Base-by-base conservation (phyloP, 805 yeast species). In the Ogataea methanolica region DNA sequence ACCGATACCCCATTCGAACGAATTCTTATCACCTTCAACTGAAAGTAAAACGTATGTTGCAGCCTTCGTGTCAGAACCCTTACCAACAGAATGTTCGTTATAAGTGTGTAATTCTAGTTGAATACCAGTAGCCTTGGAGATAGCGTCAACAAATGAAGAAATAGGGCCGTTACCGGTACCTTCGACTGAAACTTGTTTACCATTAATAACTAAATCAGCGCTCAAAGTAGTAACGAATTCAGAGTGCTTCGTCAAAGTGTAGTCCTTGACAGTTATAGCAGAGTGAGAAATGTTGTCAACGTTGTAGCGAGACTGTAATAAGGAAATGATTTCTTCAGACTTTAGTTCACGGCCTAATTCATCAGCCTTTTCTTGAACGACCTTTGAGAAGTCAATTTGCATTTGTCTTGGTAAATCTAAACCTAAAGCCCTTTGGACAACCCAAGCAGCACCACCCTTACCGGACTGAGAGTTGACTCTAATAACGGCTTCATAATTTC, bases 361-460 rank as follows among this genome's bases (percentile, higher is more conserved):
- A 61, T 85, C 92, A 42, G 92, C 90, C 46, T 66, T 70, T 14
- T 65, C 56, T 69, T 85, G 92, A 39, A 85, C 89, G 50, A 77
- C 67, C 29, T 73, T 71, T 14, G 89, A 82, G 67, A 85, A 85
- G 49, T 75, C 75, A 47, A 85, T 79, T 70, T 85, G 92, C 67
- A 85, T 69, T 46, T 70, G 71, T 71, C 89, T 78, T 63, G 92
- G 92, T 53, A 85, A 70, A 61, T 85, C 92, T 56, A 85, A 71
- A 52, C 88, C 90, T 56, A 83, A 69, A 33, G 85, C 72, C 68
- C 87, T 75, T 60, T 83, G 76, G 52, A 85, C 75, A 47, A 85
- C 80, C 92, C 92, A 85, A 21, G 91, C 88, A 41, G 91, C 88
- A 67, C 92, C 92, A 62, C 92, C 92, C 67, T 85, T 85, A 66